Base-by-base conservation (phyloP, 768 basidiomycete genomes). In the Termitomyces heimii region DNA sequence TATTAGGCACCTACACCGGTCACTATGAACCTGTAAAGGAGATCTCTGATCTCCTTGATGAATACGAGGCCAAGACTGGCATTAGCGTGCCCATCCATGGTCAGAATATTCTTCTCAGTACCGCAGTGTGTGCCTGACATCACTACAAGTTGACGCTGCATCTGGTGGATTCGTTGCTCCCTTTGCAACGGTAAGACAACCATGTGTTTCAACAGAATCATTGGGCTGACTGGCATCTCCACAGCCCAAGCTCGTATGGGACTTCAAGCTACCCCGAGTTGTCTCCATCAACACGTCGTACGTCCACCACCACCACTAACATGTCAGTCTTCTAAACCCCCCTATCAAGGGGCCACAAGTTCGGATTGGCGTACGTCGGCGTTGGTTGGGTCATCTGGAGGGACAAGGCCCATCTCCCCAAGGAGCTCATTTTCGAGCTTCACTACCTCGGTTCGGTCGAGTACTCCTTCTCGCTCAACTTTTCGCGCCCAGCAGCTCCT, bases 21-120 rank as follows among this genome's bases (percentile, higher is more conserved):
- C 80, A 82, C 57, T 82, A 80, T 65, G 94, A 96, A 64, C 84
- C 88, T 16, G 94, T 97, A 29, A 82, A 89, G 68, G 89, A 87
- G 67, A 90, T 97, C 84, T 76, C 88, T 1, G 84, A 86, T 42
- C 77, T 90, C 4, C 75, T 87, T 40, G 85, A 87, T 64, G 78
- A 82, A 62, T 84, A 82, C 65, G 79, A 88, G 65, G 70, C 69
- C n/a, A 75, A 79, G 65, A 85, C 84, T 0, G 86, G 86, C 0
- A 67, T 75, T 60, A 74, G 66, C 53, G 75, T 89, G 34, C 86
- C 85, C 3, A 88, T 89, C 54, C 87, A 89, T 68, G 87, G 93
- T 69, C 78, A 80, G 73, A 4, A 14, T 7, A 76, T 71, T 39
- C 66, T 48, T n/a, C 10, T 28, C 14, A 63, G 8, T 70, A 60